Percentiles rank a stretch among this genome's conserved stretches.
Evolutionary conservation across 371 early-diverging fungal genomes (phyloP).

Genomic region (Saksenaea vasiformis): DNA sequence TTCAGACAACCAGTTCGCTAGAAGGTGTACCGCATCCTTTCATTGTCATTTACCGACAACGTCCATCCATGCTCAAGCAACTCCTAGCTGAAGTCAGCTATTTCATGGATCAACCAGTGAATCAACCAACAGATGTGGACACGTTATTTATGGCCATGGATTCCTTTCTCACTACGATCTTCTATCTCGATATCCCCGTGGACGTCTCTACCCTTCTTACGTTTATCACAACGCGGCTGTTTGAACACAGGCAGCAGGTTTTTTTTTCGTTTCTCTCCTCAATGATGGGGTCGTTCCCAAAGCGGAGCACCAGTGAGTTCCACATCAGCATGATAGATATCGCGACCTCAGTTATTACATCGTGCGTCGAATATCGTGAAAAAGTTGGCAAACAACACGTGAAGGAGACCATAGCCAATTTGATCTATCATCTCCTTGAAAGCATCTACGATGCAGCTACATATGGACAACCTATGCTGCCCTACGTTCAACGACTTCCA

Average conservation of each 20-base stretch:
- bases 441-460: slow-evolving; percentile 25
- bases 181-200: slow-evolving; percentile 14
- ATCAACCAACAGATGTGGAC: background rate
- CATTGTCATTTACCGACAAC: slow-evolving; percentile 26
- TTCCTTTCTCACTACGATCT: slow-evolving; percentile 20
- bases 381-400: slow-evolving; percentile 10
- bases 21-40: slow-evolving; percentile 26
- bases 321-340: background rate
- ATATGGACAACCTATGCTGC: slow-evolving; percentile 12
- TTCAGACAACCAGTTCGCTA: slow-evolving; percentile 9
- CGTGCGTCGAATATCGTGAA: background rate
- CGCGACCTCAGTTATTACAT: background rate
- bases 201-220: slow-evolving; percentile 20
- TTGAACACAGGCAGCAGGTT: background rate
- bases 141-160: slow-evolving; percentile 10
- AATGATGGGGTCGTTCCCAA: slow-evolving; percentile 5
- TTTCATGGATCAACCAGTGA: slow-evolving; percentile 11
- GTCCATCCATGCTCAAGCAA: slow-evolving; percentile 20
- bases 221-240: slow-evolving; percentile 7
- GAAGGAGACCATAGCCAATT: slow-evolving; percentile 10
- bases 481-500: slow-evolving; percentile 21
- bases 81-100: slow-evolving; percentile 30
- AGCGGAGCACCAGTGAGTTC: background rate
- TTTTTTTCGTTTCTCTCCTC: background rate
- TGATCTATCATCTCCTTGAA: slow-evolving; percentile 23